Base-by-base conservation (phyloP, 2,329 filamentous ascomycete genomes). In the Calonectria henricotiae region DNA sequence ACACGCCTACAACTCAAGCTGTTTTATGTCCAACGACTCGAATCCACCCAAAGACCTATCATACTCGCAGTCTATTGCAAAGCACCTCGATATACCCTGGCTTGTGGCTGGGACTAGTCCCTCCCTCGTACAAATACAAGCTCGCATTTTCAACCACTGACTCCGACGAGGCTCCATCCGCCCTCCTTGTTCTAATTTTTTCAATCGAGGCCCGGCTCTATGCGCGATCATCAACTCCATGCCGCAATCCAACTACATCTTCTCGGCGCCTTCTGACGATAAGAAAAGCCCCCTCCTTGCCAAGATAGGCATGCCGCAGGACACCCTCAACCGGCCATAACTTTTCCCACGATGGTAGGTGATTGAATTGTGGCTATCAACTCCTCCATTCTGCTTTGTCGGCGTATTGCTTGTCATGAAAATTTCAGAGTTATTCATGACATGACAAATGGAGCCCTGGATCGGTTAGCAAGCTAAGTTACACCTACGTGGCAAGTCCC, bases 201-300 rank as follows among this genome's bases (percentile, higher is more conserved):
- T 58, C 63, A 65, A 65, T 65, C 13, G n/a, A 58, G 49, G 15
- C 17, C 20, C 5, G n/a, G 5, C 49, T 58, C 39, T 13, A 32
- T 65, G 27, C 62, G 39, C 41, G 4, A 47, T 32, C n/a, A 11
- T 46, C 25, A n/a, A 65, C 46, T 39, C 35, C 60, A 35, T 32
- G 17, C 30, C n/a, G n/a, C 13, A 39, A 27, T 39, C n/a, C 44
- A 25, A 5, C 37, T 37, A 32, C 44, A n/a, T 51, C 7, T 7
- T 4, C 20, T 5, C 35, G 43, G 23, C 20, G 15, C 43, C 44
- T 39, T 46, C 41, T 3, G 11, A 41, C 44, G 11, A n/a, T 12
- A 17, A n/a, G 55, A 49, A 46, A 43, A 43, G 6, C 55, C 12
- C 13, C 55, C 37, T 25, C 51, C 20, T 23, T 35, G 3, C 49